Base-by-base conservation (phyloP, 2,329 filamentous ascomycete species). In the Penicillium sclerotiorum region DNA sequence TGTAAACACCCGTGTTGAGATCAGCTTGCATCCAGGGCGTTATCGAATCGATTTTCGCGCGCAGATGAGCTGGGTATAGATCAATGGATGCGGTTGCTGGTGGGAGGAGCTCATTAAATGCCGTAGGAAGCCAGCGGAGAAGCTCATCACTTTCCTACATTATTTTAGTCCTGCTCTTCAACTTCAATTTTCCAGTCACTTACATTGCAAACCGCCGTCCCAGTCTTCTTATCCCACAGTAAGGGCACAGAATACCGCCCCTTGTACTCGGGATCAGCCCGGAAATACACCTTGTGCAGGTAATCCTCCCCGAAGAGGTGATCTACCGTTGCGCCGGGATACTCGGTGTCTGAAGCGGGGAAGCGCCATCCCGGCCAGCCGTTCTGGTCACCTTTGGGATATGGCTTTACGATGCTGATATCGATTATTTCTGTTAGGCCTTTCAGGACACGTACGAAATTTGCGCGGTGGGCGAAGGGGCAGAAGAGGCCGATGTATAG, bases 291-390 rank as follows among this genome's bases (percentile, higher is more conserved):
- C 56, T 86, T 79, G 58, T 85, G 80, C 56, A 87, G 63, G 63
- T 81, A 86, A 33, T 75, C 73, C 52, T 78, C 81, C 22, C 76
- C 73, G 55, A 82, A 87, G 4, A 87, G 72, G 23, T 78, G 75
- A 60, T 88, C 85, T 3, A 79, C 74, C 0, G 83, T 86, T 5
- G 85, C 79, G 13, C 75, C 79, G 15, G 77, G 79, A 59, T 86
- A 87, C 55, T 80, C 73, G 39, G 78, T 69, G 47, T 78, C 64
- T 0, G 73, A 71, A 2, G 68, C 67, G 0, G 82, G 79, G 57
- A 88, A 87, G 23, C 75, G 73, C 82, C 82, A 85, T 12, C 82
- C 84, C 0, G 81, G 81, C 80, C 82, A 86, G 27, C 84, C 84
- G 7, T 79, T 77, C 15, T 79, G 75, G 56, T 85, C 78, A 43